Percentiles rank a stretch among this genome's conserved stretches.
Conservation (phyloP, 768 basidiomycete species). For the Mycena olivaceomarginata region DNA sequence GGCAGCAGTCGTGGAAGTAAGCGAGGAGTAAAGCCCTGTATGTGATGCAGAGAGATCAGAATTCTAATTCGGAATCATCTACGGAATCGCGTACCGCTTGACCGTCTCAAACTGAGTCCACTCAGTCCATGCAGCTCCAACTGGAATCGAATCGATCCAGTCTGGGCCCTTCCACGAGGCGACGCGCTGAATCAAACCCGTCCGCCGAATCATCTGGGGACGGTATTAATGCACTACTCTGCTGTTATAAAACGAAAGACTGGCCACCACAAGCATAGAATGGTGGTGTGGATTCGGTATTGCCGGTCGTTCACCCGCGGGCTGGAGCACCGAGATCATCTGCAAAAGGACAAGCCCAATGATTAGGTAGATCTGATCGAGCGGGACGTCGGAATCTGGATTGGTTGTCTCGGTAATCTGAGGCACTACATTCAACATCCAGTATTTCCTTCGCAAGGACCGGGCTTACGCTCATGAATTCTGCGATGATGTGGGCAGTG, state of each 20-base stretch:
- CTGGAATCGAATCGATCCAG: slow-evolving; percentile 54
- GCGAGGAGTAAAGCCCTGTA: slow-evolving; percentile 68
- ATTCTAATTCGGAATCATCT: background rate
- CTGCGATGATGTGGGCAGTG: slow-evolving; percentile 68
- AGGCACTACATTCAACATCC: background rate
- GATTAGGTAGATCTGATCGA: slow-evolving; percentile 63
- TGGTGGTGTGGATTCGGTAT: slow-evolving; percentile 66
- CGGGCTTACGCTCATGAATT: slow-evolving; percentile 53
- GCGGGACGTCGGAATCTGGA: slow-evolving; percentile 9
- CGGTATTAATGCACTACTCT: background rate
- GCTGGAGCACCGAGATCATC: slow-evolving; percentile 75
- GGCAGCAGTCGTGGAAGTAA: too few relatives aligned
- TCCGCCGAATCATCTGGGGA: slow-evolving; percentile 68
- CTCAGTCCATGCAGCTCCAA: slow-evolving; percentile 70
- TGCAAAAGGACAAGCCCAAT: slow-evolving; percentile 70
- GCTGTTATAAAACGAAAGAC: background rate
- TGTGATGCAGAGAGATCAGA: background rate
- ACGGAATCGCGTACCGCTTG: slow-evolving; percentile 66
- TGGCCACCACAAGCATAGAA: slow-evolving; percentile 75
- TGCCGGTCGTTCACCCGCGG: slow-evolving; percentile 48
- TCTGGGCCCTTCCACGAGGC: slow-evolving; percentile 67
- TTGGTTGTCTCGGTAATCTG: background rate
- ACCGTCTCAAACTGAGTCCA: slow-evolving; percentile 75
- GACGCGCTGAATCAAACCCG: slow-evolving; percentile 64
- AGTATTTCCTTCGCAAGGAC: background rate